These are phyloP conservation scores for Sporothrix variecibatus DNA, from an alignment of 2,329 filamentous ascomycete genomes.

Conservation along the genomic window DNA sequence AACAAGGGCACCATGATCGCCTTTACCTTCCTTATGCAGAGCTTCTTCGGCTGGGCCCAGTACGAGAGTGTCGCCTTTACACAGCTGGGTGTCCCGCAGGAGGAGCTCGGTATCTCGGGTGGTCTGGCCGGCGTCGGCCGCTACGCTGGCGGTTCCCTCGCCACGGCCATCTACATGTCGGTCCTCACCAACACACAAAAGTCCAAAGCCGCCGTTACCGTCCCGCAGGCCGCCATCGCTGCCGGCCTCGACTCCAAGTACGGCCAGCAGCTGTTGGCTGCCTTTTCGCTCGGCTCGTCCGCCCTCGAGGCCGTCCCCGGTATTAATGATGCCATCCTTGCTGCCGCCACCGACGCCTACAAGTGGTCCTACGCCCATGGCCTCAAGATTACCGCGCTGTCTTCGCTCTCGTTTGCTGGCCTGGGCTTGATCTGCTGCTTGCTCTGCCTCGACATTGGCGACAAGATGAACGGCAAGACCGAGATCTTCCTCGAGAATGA, in stretches of 20 bases:
- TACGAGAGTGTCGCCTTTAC: constrained; percentile 37
- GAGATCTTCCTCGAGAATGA: constrained; percentile 41
- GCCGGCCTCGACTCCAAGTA: constrained; percentile 17
- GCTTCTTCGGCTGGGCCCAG: constrained; percentile 27
- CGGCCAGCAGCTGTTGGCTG: constrained; percentile 14
- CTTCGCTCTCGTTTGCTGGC: constrained; percentile 36
- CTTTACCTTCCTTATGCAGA: constrained; percentile 45
- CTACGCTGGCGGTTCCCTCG: constrained; percentile 25
- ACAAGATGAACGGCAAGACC: constrained; percentile 42
- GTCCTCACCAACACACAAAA: constrained; percentile 25
- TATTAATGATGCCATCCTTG: constrained; percentile 28
- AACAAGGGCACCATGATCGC: constrained; percentile 50
- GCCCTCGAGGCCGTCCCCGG: constrained; percentile 23
- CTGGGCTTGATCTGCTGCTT: constrained; percentile 37
- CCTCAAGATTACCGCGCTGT: constrained; percentile 33
- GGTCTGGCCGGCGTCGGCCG: constrained; percentile 23
- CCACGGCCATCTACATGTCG: constrained; percentile 20
- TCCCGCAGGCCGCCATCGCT: constrained; percentile 22
- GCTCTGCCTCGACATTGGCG: constrained; percentile 38
- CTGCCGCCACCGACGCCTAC: constrained; percentile 26
- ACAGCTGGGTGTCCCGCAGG: constrained; percentile 37
- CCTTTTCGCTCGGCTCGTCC: constrained; percentile 7
- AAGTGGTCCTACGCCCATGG: constrained; percentile 28
- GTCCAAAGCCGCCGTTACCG: background rate
- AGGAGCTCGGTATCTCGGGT: constrained; percentile 31